Conservation (phyloP, 2,329 filamentous ascomycete genomes). For the Berkeleyomyces basicola region DNA sequence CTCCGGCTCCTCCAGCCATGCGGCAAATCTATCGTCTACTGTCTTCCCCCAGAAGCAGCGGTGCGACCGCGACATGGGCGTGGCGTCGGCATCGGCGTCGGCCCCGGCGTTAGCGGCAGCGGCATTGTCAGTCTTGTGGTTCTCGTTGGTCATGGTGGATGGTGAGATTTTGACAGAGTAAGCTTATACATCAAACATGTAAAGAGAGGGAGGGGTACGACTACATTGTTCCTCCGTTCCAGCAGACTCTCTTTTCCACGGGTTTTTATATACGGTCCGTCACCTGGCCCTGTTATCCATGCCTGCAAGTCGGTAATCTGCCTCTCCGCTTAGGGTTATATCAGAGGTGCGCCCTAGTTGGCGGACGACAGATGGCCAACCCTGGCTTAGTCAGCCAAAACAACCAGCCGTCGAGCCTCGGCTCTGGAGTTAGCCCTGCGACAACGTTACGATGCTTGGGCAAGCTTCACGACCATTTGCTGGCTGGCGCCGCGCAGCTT, state of each 20-base stretch:
- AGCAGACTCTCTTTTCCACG: too few species aligned
- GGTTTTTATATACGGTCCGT: too few species aligned
- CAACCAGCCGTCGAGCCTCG: not conserved
- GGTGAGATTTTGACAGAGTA: too few species aligned
- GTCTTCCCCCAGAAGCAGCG: slow-evolving; percentile 4
- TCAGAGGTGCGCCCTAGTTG: not conserved
- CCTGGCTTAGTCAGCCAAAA: not conserved
- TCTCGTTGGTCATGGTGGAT: not conserved
- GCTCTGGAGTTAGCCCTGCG: not conserved
- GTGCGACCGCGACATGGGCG: not conserved
- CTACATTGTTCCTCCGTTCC: too few species aligned
- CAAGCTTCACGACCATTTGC: not conserved
- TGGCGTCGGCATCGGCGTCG: not conserved
- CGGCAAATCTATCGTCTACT: slow-evolving; percentile 7
- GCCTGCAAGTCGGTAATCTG: too few species aligned
- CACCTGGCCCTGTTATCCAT: too few species aligned
- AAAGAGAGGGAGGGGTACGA: too few species aligned
- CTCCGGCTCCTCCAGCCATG: slow-evolving; percentile 2
- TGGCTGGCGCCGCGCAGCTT: not conserved
- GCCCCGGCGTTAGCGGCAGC: not conserved
- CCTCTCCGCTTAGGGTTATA: not conserved
- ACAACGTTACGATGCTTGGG: not conserved
- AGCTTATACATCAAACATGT: too few species aligned
- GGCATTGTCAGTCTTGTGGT: not conserved
- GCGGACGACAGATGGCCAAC: not conserved